Percentiles rank a stretch among this genome's conserved stretches.
These are phyloP conservation scores for Cladosporium phlei DNA, from an alignment of 2,329 filamentous ascomycete species.

Conservation along the genomic window DNA sequence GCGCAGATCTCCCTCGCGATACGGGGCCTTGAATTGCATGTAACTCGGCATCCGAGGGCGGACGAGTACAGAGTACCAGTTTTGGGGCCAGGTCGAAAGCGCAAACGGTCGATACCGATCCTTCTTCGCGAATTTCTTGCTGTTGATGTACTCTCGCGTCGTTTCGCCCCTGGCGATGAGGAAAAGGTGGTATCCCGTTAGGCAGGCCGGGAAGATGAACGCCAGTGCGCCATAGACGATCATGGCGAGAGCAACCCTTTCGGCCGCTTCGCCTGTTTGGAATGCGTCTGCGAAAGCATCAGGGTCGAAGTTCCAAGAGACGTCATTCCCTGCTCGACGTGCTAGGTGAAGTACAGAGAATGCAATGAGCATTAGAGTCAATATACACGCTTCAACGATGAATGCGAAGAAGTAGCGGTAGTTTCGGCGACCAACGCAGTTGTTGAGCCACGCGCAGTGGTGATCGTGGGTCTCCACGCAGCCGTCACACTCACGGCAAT, in stretches of 20 bases:
- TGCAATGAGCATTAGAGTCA: slow-evolving; percentile 70
- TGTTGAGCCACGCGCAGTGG: slow-evolving; percentile 98
- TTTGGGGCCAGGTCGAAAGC: slow-evolving; percentile 66
- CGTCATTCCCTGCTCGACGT: slow-evolving; percentile 60
- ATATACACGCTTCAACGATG: slow-evolving; percentile 70
- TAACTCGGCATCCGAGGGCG: slow-evolving; percentile 10
- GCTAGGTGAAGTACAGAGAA: slow-evolving; percentile 77
- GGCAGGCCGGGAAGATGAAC: slow-evolving; percentile 72
- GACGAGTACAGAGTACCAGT: slow-evolving; percentile 49
- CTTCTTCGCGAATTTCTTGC: slow-evolving; percentile 87
- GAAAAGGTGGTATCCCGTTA: slow-evolving; percentile 87
- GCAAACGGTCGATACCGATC: slow-evolving; percentile 87
- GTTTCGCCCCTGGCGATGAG: slow-evolving; percentile 88
- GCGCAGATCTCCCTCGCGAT: slow-evolving; percentile 73
- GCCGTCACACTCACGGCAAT: slow-evolving; percentile 94
- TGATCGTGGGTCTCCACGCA: slow-evolving; percentile 97
- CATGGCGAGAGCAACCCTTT: slow-evolving; percentile 63
- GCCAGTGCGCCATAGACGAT: slow-evolving; percentile 74
- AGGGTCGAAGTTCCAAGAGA: slow-evolving; percentile 21
- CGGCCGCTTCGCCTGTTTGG: slow-evolving; percentile 17
- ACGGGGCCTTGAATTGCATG: slow-evolving; percentile 11
- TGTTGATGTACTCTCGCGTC: slow-evolving; percentile 92
- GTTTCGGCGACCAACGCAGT: slow-evolving; percentile 93
- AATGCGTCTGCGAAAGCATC: slow-evolving; percentile 65
- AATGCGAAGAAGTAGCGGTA: slow-evolving; percentile 98